Conservation (phyloP, 768 basidiomycete genomes). For the Clitopilus passeckerianus region DNA sequence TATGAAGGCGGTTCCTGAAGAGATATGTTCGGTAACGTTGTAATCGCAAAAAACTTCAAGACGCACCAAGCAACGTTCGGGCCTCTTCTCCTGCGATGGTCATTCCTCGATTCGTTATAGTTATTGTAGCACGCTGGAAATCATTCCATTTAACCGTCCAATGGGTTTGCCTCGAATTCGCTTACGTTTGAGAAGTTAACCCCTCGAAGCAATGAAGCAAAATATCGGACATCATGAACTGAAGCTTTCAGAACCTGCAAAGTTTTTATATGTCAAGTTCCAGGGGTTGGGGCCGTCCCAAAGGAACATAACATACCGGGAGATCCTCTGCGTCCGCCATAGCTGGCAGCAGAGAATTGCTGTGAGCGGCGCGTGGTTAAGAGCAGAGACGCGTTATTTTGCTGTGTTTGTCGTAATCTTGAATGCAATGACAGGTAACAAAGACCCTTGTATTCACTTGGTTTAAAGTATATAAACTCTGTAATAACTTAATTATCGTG, state of each 20-base stretch:
- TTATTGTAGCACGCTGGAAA: constrained; percentile 68
- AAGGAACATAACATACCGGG: not conserved
- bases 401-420: not conserved
- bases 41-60: not conserved
- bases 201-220: constrained; percentile 73
- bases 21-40: not conserved
- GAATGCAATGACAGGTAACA: too few relatives aligned
- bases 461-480: too few relatives aligned
- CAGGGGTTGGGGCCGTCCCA: not conserved
- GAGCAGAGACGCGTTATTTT: not conserved
- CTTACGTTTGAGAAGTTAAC: constrained; percentile 79
- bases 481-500: not conserved
- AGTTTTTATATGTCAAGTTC: not conserved
- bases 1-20: constrained; percentile 80
- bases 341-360: too few relatives aligned
- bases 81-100: constrained; percentile 84
- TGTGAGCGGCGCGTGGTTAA: not conserved
- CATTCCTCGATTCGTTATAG: constrained; percentile 64
- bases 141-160: constrained; percentile 4
- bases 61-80: constrained; percentile 66
- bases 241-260: constrained; percentile 60
- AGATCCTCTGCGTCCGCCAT: not conserved
- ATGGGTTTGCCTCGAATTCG: constrained; percentile 3
- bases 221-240: constrained; percentile 77
- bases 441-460: too few relatives aligned